A percentile compares a stretch with the other conserved stretches of the same genome.
Evolutionary conservation across 768 basidiomycete species (phyloP).

Genomic region (Rhodosporidiobolus sp.): DNA sequence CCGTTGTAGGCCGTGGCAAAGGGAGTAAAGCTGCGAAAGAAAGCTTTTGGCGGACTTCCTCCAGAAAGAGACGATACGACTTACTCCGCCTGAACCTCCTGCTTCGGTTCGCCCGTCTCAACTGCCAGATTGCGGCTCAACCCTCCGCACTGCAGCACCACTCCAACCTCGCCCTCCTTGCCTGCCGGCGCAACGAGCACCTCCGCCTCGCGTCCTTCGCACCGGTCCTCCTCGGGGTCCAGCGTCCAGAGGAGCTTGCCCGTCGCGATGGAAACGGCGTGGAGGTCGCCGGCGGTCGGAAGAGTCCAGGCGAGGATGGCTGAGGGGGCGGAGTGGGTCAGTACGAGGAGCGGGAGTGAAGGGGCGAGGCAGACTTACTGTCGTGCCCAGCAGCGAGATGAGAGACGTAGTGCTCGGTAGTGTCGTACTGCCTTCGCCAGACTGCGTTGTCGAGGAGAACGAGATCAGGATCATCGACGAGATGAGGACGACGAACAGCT

Average conservation of each 20-base stretch:
- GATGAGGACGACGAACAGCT: neutral
- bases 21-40: neutral
- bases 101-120: neutral
- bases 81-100: neutral
- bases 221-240: neutral
- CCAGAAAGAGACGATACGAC: neutral
- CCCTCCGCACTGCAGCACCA: neutral
- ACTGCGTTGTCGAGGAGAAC: neutral
- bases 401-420: neutral
- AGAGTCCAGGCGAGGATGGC: conserved; percentile 5
- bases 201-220: neutral
- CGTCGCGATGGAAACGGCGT: neutral
- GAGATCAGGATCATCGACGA: neutral
- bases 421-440: neutral
- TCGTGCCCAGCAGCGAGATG: neutral
- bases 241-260: neutral
- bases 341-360: neutral
- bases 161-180: neutral
- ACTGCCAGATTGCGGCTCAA: neutral
- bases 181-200: neutral
- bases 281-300: neutral
- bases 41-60: neutral
- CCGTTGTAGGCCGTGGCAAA: neutral
- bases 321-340: neutral
- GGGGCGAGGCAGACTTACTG: neutral